Evolutionary conservation across 192 early-diverging fungal genomes (phyloP).

Genomic region (Spinellus fusiger): DNA sequence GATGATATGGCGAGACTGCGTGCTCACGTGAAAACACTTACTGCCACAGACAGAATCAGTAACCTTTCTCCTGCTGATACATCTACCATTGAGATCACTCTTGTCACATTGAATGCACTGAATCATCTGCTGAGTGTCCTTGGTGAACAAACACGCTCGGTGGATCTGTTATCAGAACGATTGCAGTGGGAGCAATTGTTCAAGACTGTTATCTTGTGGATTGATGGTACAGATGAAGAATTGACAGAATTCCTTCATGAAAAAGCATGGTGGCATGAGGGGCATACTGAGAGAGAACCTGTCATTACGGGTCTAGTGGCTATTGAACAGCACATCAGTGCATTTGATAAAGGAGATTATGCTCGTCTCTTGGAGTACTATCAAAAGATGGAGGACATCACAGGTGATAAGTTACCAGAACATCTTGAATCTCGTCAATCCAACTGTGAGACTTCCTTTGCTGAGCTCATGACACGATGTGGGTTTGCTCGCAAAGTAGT

Average conservation of each 20-base stretch:
- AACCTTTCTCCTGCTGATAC: conserved; percentile 38
- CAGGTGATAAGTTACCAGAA: conserved; percentile 15
- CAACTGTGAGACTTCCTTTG: conserved; percentile 27
- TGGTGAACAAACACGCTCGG: conserved; percentile 12
- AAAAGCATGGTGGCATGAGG: conserved; percentile 18
- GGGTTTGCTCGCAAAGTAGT: conserved; percentile 31
- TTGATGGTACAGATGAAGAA: conserved; percentile 10
- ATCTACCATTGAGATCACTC: conserved; percentile 39
- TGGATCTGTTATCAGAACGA: conserved; percentile 23
- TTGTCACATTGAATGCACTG: conserved; percentile 33
- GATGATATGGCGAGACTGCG: conserved; percentile 39
- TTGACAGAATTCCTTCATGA: conserved; percentile 17
- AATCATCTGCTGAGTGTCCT: conserved; percentile 31
- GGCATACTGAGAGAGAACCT: background rate
- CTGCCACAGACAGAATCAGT: conserved; percentile 3
- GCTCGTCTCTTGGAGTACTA: conserved; percentile 17
- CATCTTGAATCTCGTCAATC: conserved; percentile 31
- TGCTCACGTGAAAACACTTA: conserved; percentile 33
- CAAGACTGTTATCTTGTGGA: conserved; percentile 13
- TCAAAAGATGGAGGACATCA: conserved; percentile 34
- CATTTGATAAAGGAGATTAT: conserved; percentile 30
- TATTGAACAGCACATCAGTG: conserved; percentile 20
- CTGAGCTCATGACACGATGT: conserved; percentile 22
- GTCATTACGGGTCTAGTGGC: conserved; percentile 17
- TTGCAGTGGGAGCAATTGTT: conserved; percentile 36